Evolutionary conservation across 306 rosid genomes (phyloP).

Genomic region (Neltuma alba): DNA sequence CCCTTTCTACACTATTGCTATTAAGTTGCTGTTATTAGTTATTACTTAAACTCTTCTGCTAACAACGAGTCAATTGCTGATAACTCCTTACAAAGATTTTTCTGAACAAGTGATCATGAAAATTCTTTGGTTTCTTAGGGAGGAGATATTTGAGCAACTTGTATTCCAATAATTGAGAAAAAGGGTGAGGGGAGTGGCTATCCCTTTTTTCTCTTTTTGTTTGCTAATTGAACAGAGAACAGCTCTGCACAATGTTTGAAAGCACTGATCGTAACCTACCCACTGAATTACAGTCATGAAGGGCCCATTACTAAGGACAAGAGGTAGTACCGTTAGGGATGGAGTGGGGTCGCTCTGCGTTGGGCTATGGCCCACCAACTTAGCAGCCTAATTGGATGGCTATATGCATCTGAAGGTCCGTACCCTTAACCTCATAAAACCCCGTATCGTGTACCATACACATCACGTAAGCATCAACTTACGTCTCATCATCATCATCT

Average conservation of each 20-base stretch:
- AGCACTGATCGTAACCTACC: slow-evolving; percentile 42
- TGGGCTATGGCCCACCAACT: slow-evolving; percentile 61
- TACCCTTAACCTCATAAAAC: slow-evolving; percentile 37
- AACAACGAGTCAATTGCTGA: not conserved
- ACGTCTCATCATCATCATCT: slow-evolving; percentile 41
- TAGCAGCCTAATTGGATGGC: slow-evolving; percentile 45
- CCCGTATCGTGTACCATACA: slow-evolving; percentile 50
- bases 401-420: slow-evolving; percentile 42
- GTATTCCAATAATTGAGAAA: slow-evolving; percentile 37
- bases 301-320: slow-evolving; percentile 51
- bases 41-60: not conserved
- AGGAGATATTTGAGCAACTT: slow-evolving; percentile 31
- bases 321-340: slow-evolving; percentile 42
- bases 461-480: slow-evolving; percentile 42
- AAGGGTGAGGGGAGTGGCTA: not conserved
- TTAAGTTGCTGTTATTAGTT: slow-evolving; percentile 1
- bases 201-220: slow-evolving; percentile 36
- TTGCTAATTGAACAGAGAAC: slow-evolving; percentile 37
- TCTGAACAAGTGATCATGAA: not conserved
- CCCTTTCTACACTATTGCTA: slow-evolving; percentile 1
- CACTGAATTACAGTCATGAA: slow-evolving; percentile 34
- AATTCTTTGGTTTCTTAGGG: not conserved
- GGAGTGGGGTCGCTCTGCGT: slow-evolving; percentile 42
- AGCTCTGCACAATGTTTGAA: slow-evolving; percentile 28
- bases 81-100: not conserved